Evolutionary conservation across 352 stramenopile genomes (phyloP).

Genomic region (Globisporangium paroecandrum): DNA sequence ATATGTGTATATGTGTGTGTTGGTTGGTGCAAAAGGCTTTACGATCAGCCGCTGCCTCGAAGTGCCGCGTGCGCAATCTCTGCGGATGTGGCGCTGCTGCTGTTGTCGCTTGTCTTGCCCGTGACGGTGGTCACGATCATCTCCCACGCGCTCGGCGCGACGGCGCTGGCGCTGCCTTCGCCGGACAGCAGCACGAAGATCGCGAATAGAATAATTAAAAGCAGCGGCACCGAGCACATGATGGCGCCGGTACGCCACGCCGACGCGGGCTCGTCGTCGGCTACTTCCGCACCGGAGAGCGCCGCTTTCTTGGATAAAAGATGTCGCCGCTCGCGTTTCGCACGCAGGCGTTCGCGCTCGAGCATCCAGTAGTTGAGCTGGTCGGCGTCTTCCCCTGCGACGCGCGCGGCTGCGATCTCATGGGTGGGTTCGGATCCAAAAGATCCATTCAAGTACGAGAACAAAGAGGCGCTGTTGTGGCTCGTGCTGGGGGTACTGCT

Average conservation of each 20-base stretch:
- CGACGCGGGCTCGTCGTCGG: constrained; percentile 30
- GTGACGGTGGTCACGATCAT: constrained; percentile 15
- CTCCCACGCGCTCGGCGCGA: constrained; percentile 14
- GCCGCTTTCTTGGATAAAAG: constrained; percentile 14
- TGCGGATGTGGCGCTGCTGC: constrained; percentile 7
- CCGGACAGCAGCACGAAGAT: constrained; percentile 52
- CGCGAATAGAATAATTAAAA: constrained; percentile 55
- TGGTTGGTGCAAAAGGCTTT: neutral
- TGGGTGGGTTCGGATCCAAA: constrained; percentile 23
- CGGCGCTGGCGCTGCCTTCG: constrained; percentile 16
- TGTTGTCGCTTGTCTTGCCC: constrained; percentile 17
- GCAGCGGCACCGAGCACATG: constrained; percentile 70
- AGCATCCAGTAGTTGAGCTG: constrained; percentile 78
- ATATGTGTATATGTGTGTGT: neutral
- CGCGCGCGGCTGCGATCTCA: constrained; percentile 25
- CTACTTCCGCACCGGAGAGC: neutral
- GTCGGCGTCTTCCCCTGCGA: constrained; percentile 19
- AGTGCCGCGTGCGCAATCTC: constrained; percentile 7
- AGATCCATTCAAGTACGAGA: constrained; percentile 14
- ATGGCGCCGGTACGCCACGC: constrained; percentile 51
- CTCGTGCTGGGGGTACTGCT: constrained; percentile 9
- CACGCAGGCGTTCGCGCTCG: constrained; percentile 55
- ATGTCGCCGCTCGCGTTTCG: constrained; percentile 17
- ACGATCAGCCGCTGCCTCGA: constrained; percentile 11
- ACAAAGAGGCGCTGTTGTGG: neutral